phyloP scores from a whole-genome alignment of 768 basidiomycete genomes.

The Suillus alpinus region DNA sequence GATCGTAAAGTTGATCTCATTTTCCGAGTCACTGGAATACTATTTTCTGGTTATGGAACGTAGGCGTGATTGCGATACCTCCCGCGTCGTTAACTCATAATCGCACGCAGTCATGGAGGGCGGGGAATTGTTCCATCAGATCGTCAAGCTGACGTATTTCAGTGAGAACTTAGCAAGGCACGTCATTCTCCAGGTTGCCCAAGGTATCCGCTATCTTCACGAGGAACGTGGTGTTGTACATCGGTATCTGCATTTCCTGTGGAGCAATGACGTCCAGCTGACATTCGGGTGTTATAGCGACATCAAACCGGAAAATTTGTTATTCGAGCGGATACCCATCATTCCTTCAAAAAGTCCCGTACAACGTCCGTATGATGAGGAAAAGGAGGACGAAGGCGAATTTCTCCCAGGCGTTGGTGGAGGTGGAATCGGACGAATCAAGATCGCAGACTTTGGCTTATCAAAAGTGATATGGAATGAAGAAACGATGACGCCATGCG shows the following conservation, averaged over 20 bases:
- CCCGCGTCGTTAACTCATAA: conserved; percentile 10
- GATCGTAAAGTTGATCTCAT: conserved; percentile 87
- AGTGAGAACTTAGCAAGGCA: conserved; percentile 96
- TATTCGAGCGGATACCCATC: conserved; percentile 92
- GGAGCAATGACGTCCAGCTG: not conserved
- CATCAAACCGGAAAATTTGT: conserved; percentile 97
- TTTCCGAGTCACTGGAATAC: conserved; percentile 89
- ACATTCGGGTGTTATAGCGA: conserved; percentile 43
- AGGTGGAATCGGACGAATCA: conserved; percentile 95
- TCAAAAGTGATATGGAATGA: conserved; percentile 99
- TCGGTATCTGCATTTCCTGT: conserved; percentile 42
- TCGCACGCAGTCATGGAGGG: conserved; percentile 82
- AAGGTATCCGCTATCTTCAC: conserved; percentile 92
- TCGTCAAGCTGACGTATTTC: conserved; percentile 98
- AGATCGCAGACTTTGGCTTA: conserved; percentile 98
- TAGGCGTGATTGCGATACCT: conserved; percentile 36
- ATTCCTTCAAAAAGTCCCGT: conserved; percentile 75
- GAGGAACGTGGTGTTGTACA: conserved; percentile 98
- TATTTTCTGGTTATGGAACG: conserved; percentile 94
- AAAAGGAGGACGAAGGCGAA: conserved; percentile 98
- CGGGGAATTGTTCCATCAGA: conserved; percentile 97
- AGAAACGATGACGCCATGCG: conserved; percentile 98
- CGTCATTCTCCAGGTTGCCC: conserved; percentile 93
- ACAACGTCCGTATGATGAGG: conserved; percentile 91
- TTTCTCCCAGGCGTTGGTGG: conserved; percentile 91